These are phyloP conservation scores for Monilinia laxa DNA, from an alignment of 2,329 filamentous ascomycete genomes.

Conservation along the genomic window DNA sequence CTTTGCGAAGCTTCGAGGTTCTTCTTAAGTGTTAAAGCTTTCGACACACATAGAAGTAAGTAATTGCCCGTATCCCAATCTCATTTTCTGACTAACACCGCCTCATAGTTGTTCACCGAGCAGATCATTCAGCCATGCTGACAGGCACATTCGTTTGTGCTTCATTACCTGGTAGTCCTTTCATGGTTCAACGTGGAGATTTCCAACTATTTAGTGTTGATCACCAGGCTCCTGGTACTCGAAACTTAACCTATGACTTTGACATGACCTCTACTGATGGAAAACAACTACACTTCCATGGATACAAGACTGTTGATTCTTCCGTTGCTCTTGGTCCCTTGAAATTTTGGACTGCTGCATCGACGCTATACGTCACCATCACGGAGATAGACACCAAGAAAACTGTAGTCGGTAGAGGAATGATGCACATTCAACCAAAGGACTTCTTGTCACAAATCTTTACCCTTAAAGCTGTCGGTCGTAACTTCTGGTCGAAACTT, in stretches of 20 bases:
- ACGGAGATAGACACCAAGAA: slow-evolving; percentile 39
- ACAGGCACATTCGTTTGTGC: slow-evolving; percentile 61
- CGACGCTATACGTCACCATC: slow-evolving; percentile 61
- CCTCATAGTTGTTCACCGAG: slow-evolving; percentile 44
- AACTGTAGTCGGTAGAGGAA: slow-evolving; percentile 56
- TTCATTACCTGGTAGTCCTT: slow-evolving; percentile 55
- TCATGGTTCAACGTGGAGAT: slow-evolving; percentile 58
- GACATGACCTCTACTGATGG: slow-evolving; percentile 57
- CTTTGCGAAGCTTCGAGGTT: slow-evolving; percentile 57
- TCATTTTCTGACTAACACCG: background rate
- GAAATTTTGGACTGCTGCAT: slow-evolving; percentile 61
- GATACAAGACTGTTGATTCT: slow-evolving; percentile 62
- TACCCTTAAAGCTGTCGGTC: slow-evolving; percentile 54
- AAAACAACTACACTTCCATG: slow-evolving; percentile 56
- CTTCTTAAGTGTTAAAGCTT: slow-evolving; percentile 58
- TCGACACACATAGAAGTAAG: slow-evolving; percentile 49
- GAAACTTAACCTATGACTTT: slow-evolving; percentile 61
- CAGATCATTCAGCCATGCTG: slow-evolving; percentile 52
- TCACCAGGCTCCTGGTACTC: slow-evolving; percentile 54
- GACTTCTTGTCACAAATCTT: slow-evolving; percentile 57
- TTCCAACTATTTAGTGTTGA: slow-evolving; percentile 59
- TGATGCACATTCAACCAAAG: slow-evolving; percentile 53
- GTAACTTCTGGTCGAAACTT: slow-evolving; percentile 46
- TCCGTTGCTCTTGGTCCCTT: slow-evolving; percentile 55
- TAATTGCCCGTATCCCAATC: background rate